Conservation (phyloP, 306 rosid species). For the Gillenia trifoliata region DNA sequence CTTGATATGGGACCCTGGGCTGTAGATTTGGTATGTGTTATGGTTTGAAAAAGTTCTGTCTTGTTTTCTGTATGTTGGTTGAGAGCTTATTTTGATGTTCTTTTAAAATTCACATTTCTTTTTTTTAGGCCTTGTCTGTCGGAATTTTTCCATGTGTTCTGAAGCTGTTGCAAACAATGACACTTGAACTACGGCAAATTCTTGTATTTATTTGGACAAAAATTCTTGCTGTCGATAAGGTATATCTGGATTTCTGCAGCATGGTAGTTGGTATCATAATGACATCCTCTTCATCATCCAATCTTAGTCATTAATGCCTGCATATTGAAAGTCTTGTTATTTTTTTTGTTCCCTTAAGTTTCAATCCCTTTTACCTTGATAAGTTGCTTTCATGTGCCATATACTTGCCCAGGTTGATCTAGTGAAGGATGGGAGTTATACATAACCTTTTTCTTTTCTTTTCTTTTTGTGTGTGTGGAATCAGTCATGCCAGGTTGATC, state of each 20-base stretch:
- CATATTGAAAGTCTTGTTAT: background rate
- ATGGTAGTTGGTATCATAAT: background rate
- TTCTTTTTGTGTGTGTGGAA: conserved; percentile 11
- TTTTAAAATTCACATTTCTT: conserved; percentile 15
- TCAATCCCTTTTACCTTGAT: background rate
- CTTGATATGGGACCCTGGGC: conserved; percentile 99
- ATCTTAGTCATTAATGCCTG: background rate
- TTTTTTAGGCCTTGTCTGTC: conserved; percentile 77
- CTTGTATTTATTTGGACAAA: conserved; percentile 99
- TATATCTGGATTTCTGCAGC: conserved; percentile 24
- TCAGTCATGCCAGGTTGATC: conserved; percentile 98
- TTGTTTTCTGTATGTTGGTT: conserved; percentile 6
- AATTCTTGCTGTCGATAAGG: conserved; percentile 98
- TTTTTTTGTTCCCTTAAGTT: too few relatives aligned
- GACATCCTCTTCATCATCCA: background rate
- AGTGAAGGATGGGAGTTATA: too few relatives aligned
- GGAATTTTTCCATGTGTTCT: conserved; percentile 98
- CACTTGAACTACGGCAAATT: conserved; percentile 89
- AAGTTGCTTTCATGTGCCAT: background rate
- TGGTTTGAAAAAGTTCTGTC: background rate
- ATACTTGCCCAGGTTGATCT: too few relatives aligned
- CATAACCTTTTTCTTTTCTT: too few relatives aligned
- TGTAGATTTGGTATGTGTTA: conserved; percentile 75
- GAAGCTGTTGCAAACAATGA: conserved; percentile 90
- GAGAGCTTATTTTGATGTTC: conserved; percentile 10